A percentile compares a stretch with the other conserved stretches of the same genome.
Evolutionary conservation across 1,139 yeast species (phyloP).

Genomic region (Ashbya aceris): DNA sequence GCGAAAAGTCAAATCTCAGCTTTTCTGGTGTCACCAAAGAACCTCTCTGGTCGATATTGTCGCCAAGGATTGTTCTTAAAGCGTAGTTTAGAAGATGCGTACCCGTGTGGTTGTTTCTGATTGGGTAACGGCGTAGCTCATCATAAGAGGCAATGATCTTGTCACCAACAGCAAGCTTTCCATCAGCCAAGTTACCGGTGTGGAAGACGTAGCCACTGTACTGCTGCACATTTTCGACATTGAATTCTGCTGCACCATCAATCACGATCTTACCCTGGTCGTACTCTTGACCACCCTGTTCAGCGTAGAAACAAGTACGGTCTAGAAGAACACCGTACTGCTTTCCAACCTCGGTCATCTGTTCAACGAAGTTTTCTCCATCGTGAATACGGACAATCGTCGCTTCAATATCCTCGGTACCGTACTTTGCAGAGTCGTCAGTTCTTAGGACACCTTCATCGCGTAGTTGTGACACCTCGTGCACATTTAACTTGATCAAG

Average conservation of each 20-base stretch:
- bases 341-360: conserved; percentile 36
- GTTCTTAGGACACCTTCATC: conserved; percentile 65
- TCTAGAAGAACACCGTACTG: conserved; percentile 78
- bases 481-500: conserved; percentile 78
- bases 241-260: conserved; percentile 81
- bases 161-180: conserved; percentile 57
- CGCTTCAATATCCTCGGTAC: conserved; percentile 52
- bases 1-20: conserved; percentile 90
- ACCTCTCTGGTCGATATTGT: conserved; percentile 89
- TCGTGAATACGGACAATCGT: conserved; percentile 63
- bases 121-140: conserved; percentile 92
- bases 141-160: conserved; percentile 79
- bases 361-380: conserved; percentile 51
- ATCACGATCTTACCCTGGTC: conserved; percentile 90
- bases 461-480: conserved; percentile 60
- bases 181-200: conserved; percentile 79
- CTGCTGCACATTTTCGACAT: conserved; percentile 81
- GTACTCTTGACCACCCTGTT: conserved; percentile 97
- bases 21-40: conserved; percentile 94
- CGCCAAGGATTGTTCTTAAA: conserved; percentile 77
- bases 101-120: conserved; percentile 96
- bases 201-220: conserved; percentile 95
- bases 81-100: conserved; percentile 91
- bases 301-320: conserved; percentile 92
- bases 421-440: conserved; percentile 70